A percentile compares a stretch with the other conserved stretches of the same genome.
Evolutionary conservation across 768 basidiomycete species (phyloP).

Genomic region (Termitomyces sp.): DNA sequence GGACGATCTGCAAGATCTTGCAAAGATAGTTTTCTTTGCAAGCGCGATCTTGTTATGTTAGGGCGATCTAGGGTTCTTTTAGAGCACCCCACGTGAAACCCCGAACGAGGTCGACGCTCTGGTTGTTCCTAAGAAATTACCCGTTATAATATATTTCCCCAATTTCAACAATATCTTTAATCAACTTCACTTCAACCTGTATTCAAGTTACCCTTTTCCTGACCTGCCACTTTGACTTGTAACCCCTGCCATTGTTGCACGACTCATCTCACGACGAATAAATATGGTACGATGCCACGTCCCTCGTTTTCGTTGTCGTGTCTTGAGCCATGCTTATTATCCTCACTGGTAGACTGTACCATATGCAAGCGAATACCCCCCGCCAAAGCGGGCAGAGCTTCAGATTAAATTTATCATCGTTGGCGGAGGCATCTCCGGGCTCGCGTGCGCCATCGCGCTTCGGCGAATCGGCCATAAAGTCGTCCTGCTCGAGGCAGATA

Average conservation of each 20-base stretch:
- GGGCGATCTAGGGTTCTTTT: slow-evolving; percentile 5
- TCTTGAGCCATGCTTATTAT: background rate
- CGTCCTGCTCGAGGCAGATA: slow-evolving; percentile 39
- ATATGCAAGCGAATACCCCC: background rate
- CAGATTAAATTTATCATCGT: slow-evolving; percentile 29
- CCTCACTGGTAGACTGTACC: background rate
- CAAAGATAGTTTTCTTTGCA: background rate
- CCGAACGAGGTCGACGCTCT: background rate
- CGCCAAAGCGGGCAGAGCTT: slow-evolving; percentile 16
- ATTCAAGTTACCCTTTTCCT: background rate
- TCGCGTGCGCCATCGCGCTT: slow-evolving; percentile 48
- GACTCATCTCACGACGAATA: background rate
- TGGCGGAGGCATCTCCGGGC: slow-evolving; percentile 44
- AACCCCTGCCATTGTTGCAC: background rate
- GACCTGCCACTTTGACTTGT: background rate
- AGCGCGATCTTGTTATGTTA: slow-evolving; percentile 9
- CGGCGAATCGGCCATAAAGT: slow-evolving; percentile 51
- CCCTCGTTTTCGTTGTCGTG: background rate
- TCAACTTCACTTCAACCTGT: background rate
- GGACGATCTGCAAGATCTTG: slow-evolving; percentile 7
- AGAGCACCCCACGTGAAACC: background rate
- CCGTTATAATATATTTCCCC: background rate
- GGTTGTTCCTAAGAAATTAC: background rate
- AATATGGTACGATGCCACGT: background rate
- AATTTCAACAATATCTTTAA: background rate